A percentile compares a stretch with the other conserved stretches of the same genome.
These are phyloP conservation scores for Erodium moschatum DNA, from an alignment of 441 rosid species.

Conservation along the genomic window DNA sequence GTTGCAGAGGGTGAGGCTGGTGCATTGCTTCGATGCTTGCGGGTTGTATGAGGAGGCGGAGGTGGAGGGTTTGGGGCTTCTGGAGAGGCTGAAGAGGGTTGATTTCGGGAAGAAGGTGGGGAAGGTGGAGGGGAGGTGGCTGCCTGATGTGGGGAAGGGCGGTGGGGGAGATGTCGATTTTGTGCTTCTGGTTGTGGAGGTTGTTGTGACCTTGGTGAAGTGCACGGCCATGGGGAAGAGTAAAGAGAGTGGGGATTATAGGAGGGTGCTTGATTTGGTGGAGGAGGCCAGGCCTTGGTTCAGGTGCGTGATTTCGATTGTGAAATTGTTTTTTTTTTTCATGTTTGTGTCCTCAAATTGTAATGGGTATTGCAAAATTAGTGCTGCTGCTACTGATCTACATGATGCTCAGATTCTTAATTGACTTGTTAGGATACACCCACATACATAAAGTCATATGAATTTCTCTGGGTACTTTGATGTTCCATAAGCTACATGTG, in stretches of 20 bases:
- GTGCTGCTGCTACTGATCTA: not conserved
- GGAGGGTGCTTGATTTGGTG: constrained; percentile 36
- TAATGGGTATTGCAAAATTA: not conserved
- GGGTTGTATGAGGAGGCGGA: constrained; percentile 39
- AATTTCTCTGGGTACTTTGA: too few relatives aligned
- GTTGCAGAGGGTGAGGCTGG: constrained; percentile 45
- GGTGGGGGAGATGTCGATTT: constrained; percentile 39
- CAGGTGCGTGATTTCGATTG: constrained; percentile 29
- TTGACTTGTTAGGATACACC: too few relatives aligned
- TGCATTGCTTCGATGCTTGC: constrained; percentile 47
- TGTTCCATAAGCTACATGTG: too few relatives aligned
- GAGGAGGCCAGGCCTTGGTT: constrained; percentile 65
- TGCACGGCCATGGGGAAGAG: constrained; percentile 41
- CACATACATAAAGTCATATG: too few relatives aligned
- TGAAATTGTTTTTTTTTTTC: not conserved
- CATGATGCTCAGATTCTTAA: too few relatives aligned
- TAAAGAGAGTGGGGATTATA: constrained; percentile 33
- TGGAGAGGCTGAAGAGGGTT: constrained; percentile 36
- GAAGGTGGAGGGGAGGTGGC: constrained; percentile 12
- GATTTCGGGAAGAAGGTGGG: not conserved
- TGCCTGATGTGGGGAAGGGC: constrained; percentile 33
- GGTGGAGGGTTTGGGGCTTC: constrained; percentile 40
- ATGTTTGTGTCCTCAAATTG: not conserved
- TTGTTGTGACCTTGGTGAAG: constrained; percentile 43
- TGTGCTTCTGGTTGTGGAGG: constrained; percentile 43